Conservation (phyloP, 2,329 filamentous ascomycete genomes). For the Sphaerulina vaccinii region DNA sequence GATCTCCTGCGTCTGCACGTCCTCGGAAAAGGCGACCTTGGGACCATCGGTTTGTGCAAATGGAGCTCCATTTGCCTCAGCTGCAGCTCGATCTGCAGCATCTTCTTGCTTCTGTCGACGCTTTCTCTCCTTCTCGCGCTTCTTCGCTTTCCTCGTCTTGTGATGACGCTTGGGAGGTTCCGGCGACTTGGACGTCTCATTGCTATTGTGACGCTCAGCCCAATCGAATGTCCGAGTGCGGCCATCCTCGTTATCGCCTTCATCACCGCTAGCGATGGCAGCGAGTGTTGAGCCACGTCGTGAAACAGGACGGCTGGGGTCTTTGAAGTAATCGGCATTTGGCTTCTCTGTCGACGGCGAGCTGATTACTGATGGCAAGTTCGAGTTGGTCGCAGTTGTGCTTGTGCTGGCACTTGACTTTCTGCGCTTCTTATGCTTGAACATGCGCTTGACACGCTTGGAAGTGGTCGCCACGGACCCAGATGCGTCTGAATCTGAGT, state of each 20-base stretch:
- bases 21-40: slow-evolving; percentile 43
- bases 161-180: slow-evolving; percentile 41
- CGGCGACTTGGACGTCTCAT: slow-evolving; percentile 20
- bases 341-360: slow-evolving; percentile 45
- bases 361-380: slow-evolving; percentile 44
- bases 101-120: slow-evolving; percentile 43
- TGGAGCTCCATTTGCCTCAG: slow-evolving; percentile 14
- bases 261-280: slow-evolving; percentile 53
- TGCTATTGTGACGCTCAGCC: slow-evolving; percentile 30
- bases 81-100: slow-evolving; percentile 27
- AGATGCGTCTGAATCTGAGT: slow-evolving; percentile 68
- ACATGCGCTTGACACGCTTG: slow-evolving; percentile 67
- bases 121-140: slow-evolving; percentile 48
- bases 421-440: slow-evolving; percentile 67
- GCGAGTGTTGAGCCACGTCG: slow-evolving; percentile 40
- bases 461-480: slow-evolving; percentile 62
- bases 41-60: slow-evolving; percentile 1
- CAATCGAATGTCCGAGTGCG: slow-evolving; percentile 24
- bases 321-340: slow-evolving; percentile 40
- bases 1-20: slow-evolving; percentile 28
- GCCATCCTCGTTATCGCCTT: slow-evolving; percentile 50
- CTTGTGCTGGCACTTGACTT: slow-evolving; percentile 76
- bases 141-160: slow-evolving; percentile 46
- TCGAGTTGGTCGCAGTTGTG: slow-evolving; percentile 54
- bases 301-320: slow-evolving; percentile 34